Conservation (phyloP, 2,329 filamentous ascomycete species). For the Leptoxyphium fumago region DNA sequence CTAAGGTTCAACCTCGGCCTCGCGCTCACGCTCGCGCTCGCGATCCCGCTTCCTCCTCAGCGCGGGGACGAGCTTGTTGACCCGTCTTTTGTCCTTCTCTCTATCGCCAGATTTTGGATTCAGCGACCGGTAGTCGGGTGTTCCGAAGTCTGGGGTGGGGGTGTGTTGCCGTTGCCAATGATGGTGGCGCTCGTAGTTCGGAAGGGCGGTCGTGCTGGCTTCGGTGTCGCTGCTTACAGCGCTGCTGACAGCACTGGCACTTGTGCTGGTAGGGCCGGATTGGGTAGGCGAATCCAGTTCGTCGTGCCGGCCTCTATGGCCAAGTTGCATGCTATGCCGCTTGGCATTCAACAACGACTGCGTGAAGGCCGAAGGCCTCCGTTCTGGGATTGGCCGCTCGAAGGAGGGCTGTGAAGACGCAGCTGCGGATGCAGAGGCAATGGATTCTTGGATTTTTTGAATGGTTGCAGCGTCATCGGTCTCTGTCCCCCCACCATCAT, state of each 20-base stretch:
- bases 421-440: background rate
- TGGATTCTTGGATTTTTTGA: background rate
- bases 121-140: background rate
- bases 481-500: background rate
- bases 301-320: background rate
- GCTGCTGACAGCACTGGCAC: constrained; percentile 17
- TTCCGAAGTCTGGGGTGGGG: background rate
- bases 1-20: background rate
- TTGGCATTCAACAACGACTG: background rate
- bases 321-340: background rate
- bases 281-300: background rate
- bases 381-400: background rate
- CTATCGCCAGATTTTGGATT: background rate
- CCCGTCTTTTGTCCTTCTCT: background rate
- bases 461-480: background rate
- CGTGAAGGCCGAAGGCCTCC: background rate
- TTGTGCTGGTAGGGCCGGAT: constrained; percentile 8
- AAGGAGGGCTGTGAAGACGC: background rate
- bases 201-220: constrained; percentile 17
- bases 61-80: background rate
- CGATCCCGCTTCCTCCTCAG: constrained; percentile 2
- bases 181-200: constrained; percentile 19
- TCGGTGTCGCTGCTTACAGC: constrained; percentile 21
- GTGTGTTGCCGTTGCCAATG: constrained; percentile 8
- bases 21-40: constrained; percentile 1